Evolutionary conservation across 148 eudicot genomes (phyloP), one percentile per base, ranked within the genome.

Genomic region (Heliosperma pusillum): DNA sequence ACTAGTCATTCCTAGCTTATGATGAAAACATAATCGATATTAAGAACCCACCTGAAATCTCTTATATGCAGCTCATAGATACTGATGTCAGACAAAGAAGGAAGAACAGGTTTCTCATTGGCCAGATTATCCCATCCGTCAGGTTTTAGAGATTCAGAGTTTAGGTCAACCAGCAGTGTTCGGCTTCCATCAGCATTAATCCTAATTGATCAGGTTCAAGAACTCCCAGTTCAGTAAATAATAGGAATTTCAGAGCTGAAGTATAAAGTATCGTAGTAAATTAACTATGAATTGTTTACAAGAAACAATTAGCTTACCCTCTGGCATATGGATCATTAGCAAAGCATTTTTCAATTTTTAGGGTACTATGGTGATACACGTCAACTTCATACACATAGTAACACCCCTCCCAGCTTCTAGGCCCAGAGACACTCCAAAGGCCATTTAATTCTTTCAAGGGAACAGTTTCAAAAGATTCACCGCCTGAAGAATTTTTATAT

Each of bases 281-380:
- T 53, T 40, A 21, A 67, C 10, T 44, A 47, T 71, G 11, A 52
- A n/a, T 27, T 52, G 21, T 67, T 60, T 20, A 58, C 15, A 68
- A 74, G 33, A 47, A 42, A 69, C 60, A 77, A 65, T 24, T 44
- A 78, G 74, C 85, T 50, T 90, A 95, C 99, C 99, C 99, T 90
- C 93, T 90, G 22, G 99, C 93, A 87, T 95, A 95, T 47, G 99
- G 99, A 87, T 95, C 99, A 80, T 80, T 95, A 17, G 89, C 96
- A 76, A 84, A 81, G 83, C 97, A 92, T 58, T 83, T 92, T 77
- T 90, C 96, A 71, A 95, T 78, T 74, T 47, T 78, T 81, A 88
- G 80, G 67, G 97, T 95, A 85, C 81, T 87, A 82, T 88, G 87
- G 79, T 95, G 97, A 86, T 87, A 95, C 53, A 92, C 97, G 64